Conservation (phyloP, 2,329 filamentous ascomycete species). For the Verticillium klebahnii region DNA sequence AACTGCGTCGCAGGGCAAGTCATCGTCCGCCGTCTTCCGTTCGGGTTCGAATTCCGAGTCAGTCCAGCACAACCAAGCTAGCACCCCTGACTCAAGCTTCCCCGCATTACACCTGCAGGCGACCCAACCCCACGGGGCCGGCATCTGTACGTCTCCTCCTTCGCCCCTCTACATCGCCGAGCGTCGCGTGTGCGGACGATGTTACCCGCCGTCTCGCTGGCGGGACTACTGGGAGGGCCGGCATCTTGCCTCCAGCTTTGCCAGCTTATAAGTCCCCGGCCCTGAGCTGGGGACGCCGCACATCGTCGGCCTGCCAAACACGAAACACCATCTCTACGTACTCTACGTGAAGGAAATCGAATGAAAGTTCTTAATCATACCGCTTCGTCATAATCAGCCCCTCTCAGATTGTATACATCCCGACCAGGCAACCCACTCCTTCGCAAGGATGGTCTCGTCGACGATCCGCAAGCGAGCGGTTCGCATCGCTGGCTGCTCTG, state of each 20-base stretch:
- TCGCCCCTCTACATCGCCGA: neutral
- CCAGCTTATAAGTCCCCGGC: neutral
- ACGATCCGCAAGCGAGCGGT: slow-evolving; percentile 4
- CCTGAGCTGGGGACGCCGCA: neutral
- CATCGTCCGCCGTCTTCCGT: no score
- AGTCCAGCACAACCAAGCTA: neutral
- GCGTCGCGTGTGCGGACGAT: neutral
- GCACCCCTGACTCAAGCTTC: neutral
- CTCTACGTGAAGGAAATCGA: neutral
- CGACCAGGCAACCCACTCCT: neutral
- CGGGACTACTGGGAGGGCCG: neutral
- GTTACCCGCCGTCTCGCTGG: neutral
- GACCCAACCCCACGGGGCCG: neutral
- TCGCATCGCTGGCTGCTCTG: slow-evolving; percentile 11
- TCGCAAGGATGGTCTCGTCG: neutral
- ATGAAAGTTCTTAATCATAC: neutral
- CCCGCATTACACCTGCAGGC: neutral
- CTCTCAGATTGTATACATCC: neutral
- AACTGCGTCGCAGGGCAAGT: neutral
- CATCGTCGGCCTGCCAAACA: neutral
- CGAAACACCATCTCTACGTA: neutral
- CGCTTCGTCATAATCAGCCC: neutral
- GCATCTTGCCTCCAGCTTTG: neutral
- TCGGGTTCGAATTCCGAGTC: neutral
- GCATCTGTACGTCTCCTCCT: neutral